A percentile compares a stretch with the other conserved stretches of the same genome.
These are phyloP conservation scores for Pseudevernia furfuracea DNA, from an alignment of 495 filamentous ascomycete genomes.

Conservation along the genomic window DNA sequence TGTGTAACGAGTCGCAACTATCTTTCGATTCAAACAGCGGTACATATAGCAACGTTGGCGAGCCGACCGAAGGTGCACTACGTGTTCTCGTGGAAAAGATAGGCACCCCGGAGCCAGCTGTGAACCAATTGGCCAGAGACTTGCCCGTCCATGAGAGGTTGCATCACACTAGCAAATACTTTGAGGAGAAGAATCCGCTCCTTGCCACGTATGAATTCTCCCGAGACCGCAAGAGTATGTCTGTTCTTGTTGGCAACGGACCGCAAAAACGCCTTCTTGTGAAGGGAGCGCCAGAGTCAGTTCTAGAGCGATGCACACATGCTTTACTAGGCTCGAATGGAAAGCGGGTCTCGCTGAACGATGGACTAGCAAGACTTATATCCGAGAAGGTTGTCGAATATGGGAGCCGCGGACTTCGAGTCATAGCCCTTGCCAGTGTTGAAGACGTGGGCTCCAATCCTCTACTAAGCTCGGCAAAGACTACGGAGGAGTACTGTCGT, in stretches of 20 bases:
- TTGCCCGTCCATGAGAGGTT: slow-evolving; percentile 51
- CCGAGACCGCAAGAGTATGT: slow-evolving; percentile 98
- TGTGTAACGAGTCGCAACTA: slow-evolving; percentile 86
- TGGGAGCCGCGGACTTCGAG: slow-evolving; percentile 83
- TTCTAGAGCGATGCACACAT: slow-evolving; percentile 84
- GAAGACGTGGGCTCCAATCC: slow-evolving; percentile 64
- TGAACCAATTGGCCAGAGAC: slow-evolving; percentile 46
- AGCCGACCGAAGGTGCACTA: slow-evolving; percentile 92
- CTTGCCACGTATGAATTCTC: slow-evolving; percentile 95
- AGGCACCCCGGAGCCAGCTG: slow-evolving; percentile 55
- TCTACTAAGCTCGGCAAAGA: slow-evolving; percentile 64
- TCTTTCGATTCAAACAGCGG: slow-evolving; percentile 68
- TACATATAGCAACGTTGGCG: slow-evolving; percentile 77
- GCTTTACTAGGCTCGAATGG: slow-evolving; percentile 67
- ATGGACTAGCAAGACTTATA: slow-evolving; percentile 59
- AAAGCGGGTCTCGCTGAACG: slow-evolving; percentile 60
- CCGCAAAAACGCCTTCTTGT: slow-evolving; percentile 74
- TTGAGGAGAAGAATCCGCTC: slow-evolving; percentile 64
- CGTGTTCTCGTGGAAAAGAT: slow-evolving; percentile 92
- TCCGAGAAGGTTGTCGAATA: slow-evolving; percentile 76
- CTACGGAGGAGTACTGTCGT: slow-evolving; percentile 72
- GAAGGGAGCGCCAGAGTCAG: slow-evolving; percentile 92
- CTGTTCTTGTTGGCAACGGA: slow-evolving; percentile 70
- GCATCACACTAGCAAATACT: slow-evolving; percentile 75
- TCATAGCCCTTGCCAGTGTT: slow-evolving; percentile 83